Conservation (phyloP, 2,329 filamentous ascomycete species). For the Botrytis deweyae region DNA sequence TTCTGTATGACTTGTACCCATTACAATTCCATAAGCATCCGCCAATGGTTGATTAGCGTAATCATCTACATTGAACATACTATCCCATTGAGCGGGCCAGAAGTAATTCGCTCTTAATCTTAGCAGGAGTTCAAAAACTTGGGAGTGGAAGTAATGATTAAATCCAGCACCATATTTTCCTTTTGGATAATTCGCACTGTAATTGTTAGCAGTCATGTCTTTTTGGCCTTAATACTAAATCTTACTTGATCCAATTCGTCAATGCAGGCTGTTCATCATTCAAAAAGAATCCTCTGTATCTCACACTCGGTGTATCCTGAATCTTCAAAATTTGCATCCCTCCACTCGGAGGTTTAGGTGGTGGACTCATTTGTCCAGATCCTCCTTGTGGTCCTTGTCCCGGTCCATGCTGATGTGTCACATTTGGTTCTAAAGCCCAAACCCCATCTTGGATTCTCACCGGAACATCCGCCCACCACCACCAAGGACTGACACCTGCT, state of each 20-base stretch:
- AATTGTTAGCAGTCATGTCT: conserved; percentile 5
- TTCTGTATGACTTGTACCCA: conserved; percentile 71
- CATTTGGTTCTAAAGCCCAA: conserved; percentile 43
- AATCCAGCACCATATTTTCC: conserved; percentile 46
- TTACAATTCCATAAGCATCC: conserved; percentile 71
- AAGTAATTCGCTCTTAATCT: conserved; percentile 71
- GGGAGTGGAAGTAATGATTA: conserved; percentile 64
- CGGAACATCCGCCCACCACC: conserved; percentile 57
- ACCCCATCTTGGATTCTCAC: conserved; percentile 46
- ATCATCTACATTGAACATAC: conserved; percentile 72
- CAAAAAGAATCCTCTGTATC: conserved; percentile 59
- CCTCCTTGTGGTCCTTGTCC: not conserved
- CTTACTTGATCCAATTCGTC: conserved; percentile 59
- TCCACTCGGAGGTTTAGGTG: not conserved
- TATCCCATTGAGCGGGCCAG: conserved; percentile 71
- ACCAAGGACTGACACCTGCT: conserved; percentile 68
- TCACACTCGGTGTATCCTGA: conserved; percentile 53
- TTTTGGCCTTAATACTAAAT: not conserved
- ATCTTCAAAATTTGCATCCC: conserved; percentile 43
- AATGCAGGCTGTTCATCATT: conserved; percentile 61
- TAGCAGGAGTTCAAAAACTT: conserved; percentile 69
- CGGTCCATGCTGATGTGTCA: not conserved
- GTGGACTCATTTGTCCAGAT: not conserved
- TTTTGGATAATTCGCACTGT: conserved; percentile 46
- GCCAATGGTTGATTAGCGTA: conserved; percentile 65